Conservation (phyloP, 768 basidiomycete genomes). For the Suillus americanus region DNA sequence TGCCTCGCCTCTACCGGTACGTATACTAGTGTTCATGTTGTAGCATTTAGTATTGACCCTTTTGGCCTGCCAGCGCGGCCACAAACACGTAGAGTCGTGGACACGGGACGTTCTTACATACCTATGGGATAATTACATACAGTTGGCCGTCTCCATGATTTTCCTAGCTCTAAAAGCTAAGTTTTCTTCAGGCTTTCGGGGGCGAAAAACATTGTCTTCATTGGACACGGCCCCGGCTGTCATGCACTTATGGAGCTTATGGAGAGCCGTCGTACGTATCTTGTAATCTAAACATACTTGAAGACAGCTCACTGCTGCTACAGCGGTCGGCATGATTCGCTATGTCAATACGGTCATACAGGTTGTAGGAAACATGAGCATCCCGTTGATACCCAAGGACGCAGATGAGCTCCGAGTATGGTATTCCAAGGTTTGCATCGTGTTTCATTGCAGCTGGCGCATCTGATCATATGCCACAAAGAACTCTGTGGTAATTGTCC, state of each 20-base stretch:
- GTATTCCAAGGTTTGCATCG: constrained; percentile 63
- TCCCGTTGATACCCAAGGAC: constrained; percentile 55
- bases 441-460: not conserved
- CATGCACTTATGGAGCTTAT: constrained; percentile 74
- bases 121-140: constrained; percentile 95
- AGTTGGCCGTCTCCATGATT: constrained; percentile 50
- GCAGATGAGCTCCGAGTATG: constrained; percentile 60
- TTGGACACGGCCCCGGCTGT: constrained; percentile 89
- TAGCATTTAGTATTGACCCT: not conserved
- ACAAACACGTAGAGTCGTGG: constrained; percentile 5
- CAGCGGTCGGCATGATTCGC: constrained; percentile 57
- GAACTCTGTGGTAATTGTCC: constrained; percentile 74
- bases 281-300: not conserved
- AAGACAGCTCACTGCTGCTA: not conserved
- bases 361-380: constrained; percentile 64
- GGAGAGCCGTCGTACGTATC: constrained; percentile 58
- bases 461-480: constrained; percentile 31
- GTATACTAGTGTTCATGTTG: not conserved
- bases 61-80: not conserved
- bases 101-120: constrained; percentile 67
- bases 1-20: constrained; percentile 18
- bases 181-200: constrained; percentile 58
- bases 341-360: constrained; percentile 74
- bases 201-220: constrained; percentile 71
- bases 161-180: not conserved